A percentile compares a stretch with the other conserved stretches of the same genome.
Evolutionary conservation across 23 red algal genomes (phyloP).

Genomic region (Agarophyton chilense): DNA sequence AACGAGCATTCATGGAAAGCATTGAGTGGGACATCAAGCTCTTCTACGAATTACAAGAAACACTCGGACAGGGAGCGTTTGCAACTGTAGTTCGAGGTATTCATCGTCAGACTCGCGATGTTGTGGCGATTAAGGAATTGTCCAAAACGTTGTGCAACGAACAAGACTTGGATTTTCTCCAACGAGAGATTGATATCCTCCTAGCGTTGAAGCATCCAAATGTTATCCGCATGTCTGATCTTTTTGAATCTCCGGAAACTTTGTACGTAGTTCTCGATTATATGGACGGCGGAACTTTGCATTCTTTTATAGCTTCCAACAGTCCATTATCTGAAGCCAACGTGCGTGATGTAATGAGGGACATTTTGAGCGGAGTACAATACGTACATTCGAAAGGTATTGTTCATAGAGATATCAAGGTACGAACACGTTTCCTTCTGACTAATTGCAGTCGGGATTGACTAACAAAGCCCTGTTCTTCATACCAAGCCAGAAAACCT

Average conservation of each 20-base stretch:
- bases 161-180: conserved; percentile 62
- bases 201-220: conserved; percentile 57
- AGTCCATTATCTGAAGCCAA: conserved; percentile 56
- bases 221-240: conserved; percentile 61
- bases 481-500: conserved; percentile 81
- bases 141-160: conserved; percentile 56
- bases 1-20: conserved; percentile 20
- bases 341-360: conserved; percentile 54
- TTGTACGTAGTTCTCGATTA: conserved; percentile 82
- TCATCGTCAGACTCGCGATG: conserved; percentile 49
- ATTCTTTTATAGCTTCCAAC: conserved; percentile 36
- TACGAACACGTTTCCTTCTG: neutral
- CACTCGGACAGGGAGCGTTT: conserved; percentile 70
- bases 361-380: conserved; percentile 56
- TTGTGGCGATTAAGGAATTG: conserved; percentile 80
- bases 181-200: conserved; percentile 73
- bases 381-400: conserved; percentile 75
- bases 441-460: neutral
- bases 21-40: conserved; percentile 64
- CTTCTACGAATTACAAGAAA: conserved; percentile 64
- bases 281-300: conserved; percentile 68
- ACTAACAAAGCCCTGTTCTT: neutral
- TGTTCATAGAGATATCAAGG: conserved; percentile 76
- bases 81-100: conserved; percentile 57
- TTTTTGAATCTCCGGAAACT: conserved; percentile 70